phyloP scores from a whole-genome alignment of 164 flowering plant species.

The Warburgia ugandensis region DNA sequence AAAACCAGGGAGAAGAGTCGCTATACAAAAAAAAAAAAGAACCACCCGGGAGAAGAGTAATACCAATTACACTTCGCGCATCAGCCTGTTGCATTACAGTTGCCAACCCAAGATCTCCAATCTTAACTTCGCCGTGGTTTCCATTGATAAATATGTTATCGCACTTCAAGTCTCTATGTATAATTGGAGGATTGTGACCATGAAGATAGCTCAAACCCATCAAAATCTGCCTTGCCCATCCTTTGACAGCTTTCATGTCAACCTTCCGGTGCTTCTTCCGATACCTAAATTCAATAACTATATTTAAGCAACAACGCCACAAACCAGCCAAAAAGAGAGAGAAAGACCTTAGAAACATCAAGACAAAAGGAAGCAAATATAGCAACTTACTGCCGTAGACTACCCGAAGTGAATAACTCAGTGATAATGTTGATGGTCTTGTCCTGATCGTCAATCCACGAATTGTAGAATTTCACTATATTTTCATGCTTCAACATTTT shows the following conservation, averaged over 20 bases:
- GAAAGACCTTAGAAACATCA: neutral
- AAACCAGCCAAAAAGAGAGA: conserved; percentile 1
- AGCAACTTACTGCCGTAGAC: conserved; percentile 52
- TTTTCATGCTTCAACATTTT: conserved; percentile 50
- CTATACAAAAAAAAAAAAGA: neutral
- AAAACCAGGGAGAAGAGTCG: neutral
- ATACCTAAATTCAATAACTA: conserved; percentile 27
- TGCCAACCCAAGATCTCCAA: conserved; percentile 68
- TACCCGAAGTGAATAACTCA: conserved; percentile 70
- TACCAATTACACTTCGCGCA: conserved; percentile 53
- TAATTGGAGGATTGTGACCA: conserved; percentile 50
- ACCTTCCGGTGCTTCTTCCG: conserved; percentile 53
- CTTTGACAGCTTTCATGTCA: conserved; percentile 57
- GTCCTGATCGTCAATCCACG: conserved; percentile 59
- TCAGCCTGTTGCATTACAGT: conserved; percentile 48
- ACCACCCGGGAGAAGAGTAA: neutral
- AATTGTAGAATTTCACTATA: conserved; percentile 50
- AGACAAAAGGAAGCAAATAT: neutral
- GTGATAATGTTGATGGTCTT: conserved; percentile 61
- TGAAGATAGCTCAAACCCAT: conserved; percentile 53
- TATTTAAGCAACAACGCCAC: conserved; percentile 7
- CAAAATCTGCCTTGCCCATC: conserved; percentile 66
- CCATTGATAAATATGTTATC: conserved; percentile 67
- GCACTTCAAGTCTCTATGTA: conserved; percentile 66
- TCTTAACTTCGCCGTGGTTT: conserved; percentile 60